Evolutionary conservation across 306 rosid genomes (phyloP).

Genomic region (Pterocarpus santalinus): DNA sequence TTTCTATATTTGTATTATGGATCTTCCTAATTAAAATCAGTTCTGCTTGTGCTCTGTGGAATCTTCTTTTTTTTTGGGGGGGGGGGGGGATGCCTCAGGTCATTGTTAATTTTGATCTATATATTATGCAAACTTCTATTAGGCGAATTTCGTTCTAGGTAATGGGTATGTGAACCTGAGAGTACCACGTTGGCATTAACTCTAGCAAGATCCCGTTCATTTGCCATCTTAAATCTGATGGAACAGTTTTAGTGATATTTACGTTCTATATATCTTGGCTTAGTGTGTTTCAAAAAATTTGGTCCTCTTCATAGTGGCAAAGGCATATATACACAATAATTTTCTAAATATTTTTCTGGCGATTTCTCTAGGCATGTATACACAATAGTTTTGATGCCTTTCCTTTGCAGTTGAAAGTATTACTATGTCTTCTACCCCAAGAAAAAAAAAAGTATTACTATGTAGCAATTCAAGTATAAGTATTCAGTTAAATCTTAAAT

Average conservation of each 20-base stretch:
- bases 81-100: background rate
- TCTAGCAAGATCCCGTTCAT: slow-evolving; percentile 16
- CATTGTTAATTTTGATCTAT: background rate
- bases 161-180: background rate
- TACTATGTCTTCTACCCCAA: too few species aligned
- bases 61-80: background rate
- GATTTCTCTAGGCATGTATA: too few species aligned
- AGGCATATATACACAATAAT: too few species aligned
- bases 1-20: background rate
- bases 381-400: too few species aligned
- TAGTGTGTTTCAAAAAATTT: too few species aligned
- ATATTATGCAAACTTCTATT: background rate
- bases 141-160: slow-evolving; percentile 4
- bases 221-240: background rate
- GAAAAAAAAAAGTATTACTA: too few species aligned
- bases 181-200: slow-evolving; percentile 5
- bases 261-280: background rate
- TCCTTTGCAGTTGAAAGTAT: too few species aligned
- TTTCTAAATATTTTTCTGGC: too few species aligned
- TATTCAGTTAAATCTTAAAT: too few species aligned
- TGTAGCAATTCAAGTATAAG: too few species aligned
- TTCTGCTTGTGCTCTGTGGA: background rate
- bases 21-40: background rate
- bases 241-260: slow-evolving; percentile 9
- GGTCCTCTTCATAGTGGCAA: too few species aligned